These are phyloP conservation scores for Alternaria incomplexa DNA, from an alignment of 2,329 filamentous ascomycete genomes.

Conservation along the genomic window DNA sequence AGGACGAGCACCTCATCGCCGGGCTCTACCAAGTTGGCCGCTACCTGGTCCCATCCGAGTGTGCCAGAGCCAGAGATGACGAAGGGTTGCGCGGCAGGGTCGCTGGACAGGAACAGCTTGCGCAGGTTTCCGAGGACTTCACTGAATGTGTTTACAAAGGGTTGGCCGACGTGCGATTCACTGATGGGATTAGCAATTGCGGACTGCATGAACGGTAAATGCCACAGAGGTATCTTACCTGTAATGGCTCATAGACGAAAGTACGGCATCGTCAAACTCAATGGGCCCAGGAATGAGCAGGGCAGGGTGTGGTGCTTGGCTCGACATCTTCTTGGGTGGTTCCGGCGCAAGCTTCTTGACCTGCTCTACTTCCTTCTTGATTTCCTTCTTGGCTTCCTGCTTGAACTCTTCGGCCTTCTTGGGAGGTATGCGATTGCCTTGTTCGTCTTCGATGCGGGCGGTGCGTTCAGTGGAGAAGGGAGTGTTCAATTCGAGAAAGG, in stretches of 20 bases:
- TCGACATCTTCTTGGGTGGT: slow-evolving; percentile 56
- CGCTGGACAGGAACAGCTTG: slow-evolving; percentile 90
- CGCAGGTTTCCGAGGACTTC: slow-evolving; percentile 87
- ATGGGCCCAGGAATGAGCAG: slow-evolving; percentile 97
- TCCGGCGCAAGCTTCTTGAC: slow-evolving; percentile 21
- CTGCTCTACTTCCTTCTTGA: slow-evolving; percentile 8
- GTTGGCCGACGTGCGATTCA: slow-evolving; percentile 90
- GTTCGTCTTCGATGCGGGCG: slow-evolving; percentile 59
- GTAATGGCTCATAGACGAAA: slow-evolving; percentile 93
- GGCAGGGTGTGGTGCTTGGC: slow-evolving; percentile 68
- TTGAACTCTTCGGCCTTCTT: slow-evolving; percentile 12
- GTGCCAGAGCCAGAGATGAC: slow-evolving; percentile 94
- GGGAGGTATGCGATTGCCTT: slow-evolving; percentile 47
- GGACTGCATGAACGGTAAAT: not conserved
- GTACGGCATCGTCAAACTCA: slow-evolving; percentile 96
- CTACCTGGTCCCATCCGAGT: slow-evolving; percentile 93
- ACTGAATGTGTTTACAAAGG: slow-evolving; percentile 89
- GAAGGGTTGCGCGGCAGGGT: slow-evolving; percentile 84
- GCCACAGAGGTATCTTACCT: slow-evolving; percentile 60
- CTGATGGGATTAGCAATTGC: slow-evolving; percentile 53
- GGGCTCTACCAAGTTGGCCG: slow-evolving; percentile 88
- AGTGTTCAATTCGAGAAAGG: slow-evolving; percentile 66
- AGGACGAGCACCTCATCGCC: slow-evolving; percentile 92
- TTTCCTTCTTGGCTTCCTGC: slow-evolving; percentile 2
- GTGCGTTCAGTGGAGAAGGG: slow-evolving; percentile 67